Base-by-base conservation (phyloP, 2,329 filamentous ascomycete species). In the Ceratocystis papillata region DNA sequence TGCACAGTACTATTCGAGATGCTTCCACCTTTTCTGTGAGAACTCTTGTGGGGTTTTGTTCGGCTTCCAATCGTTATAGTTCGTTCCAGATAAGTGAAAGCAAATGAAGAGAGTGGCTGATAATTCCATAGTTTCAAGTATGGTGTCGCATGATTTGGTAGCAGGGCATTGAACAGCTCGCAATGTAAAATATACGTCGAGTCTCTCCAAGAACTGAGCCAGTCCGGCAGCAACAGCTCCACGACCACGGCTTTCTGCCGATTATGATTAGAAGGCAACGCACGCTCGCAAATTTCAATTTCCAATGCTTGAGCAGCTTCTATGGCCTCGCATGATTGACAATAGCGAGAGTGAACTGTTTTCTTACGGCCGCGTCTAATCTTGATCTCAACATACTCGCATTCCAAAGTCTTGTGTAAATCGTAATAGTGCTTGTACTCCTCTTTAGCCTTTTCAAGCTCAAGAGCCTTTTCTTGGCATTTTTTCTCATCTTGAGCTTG, bases 221-320 rank as follows among this genome's bases (percentile, higher is more conserved):
- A 33, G 0, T 25, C 3, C 0, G 82, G 82, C 0, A 77, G 68
- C 0, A 69, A 63, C 0, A 85, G 72, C 68, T 86, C 83, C 62
- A 86, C 86, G 0, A 85, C 74, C 0, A 77, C 75, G 0, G 80
- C 74, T 66, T 80, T 78, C 0, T 75, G 75, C 10, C 75, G 33
- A 0, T 67, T 5, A 0, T 55, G 0, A 0, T 75, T 17, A 0
- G 53, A 37, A 0, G 82, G 78, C 0, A 86, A 73, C 0, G 83
- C 83, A 81, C 81, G 85, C 70, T 87, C 83, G 69, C 83, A 75
- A 7, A 82, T 70, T 0, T 53, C 0, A 6, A 87, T 84, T 0
- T 30, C 46, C 0, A 87, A 66, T 0, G 2, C 1, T 0, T 74
- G 59, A 0, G 81, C 80, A n/a, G 17, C 17, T 71, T 1, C 0